Evolutionary conservation across 345 rosid species (phyloP).

Genomic region (Camelina neglecta): DNA sequence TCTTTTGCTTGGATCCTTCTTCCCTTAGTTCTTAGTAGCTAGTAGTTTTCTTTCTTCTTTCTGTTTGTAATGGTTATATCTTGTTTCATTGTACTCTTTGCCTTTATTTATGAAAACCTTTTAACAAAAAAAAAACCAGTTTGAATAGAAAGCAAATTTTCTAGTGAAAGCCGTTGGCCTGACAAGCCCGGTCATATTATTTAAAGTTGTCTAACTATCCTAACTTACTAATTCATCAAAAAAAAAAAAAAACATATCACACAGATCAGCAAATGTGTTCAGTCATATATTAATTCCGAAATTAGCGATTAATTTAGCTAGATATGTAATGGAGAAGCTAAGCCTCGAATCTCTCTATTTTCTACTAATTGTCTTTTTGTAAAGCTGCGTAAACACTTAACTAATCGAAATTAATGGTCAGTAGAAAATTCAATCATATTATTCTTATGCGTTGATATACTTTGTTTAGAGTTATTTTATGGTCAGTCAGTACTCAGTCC

Average conservation of each 20-base stretch:
- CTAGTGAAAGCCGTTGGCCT: neutral
- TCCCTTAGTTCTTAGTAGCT: no score
- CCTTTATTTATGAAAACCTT: no score
- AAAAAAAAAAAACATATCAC: neutral
- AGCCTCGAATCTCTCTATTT: slow-evolving; percentile 9
- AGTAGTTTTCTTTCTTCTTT: no score
- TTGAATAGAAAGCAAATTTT: neutral
- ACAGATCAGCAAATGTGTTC: neutral
- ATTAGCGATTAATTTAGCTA: neutral
- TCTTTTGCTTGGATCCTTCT: no score
- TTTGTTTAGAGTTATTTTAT: no score
- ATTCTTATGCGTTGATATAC: neutral
- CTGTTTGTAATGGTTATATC: no score
- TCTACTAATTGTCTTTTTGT: neutral
- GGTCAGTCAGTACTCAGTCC: no score
- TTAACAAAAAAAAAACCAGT: no score
- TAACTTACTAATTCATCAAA: neutral
- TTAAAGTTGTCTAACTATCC: neutral
- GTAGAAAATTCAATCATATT: no score
- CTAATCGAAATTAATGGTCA: slow-evolving; percentile 4
- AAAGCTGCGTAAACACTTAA: slow-evolving; percentile 3
- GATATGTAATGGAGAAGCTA: slow-evolving; percentile 11
- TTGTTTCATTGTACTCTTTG: no score
- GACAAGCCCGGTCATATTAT: neutral
- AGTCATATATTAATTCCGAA: neutral